These are phyloP conservation scores for Neopestalotiopsis clavispora DNA, from an alignment of 2,329 filamentous ascomycete genomes.

Conservation along the genomic window DNA sequence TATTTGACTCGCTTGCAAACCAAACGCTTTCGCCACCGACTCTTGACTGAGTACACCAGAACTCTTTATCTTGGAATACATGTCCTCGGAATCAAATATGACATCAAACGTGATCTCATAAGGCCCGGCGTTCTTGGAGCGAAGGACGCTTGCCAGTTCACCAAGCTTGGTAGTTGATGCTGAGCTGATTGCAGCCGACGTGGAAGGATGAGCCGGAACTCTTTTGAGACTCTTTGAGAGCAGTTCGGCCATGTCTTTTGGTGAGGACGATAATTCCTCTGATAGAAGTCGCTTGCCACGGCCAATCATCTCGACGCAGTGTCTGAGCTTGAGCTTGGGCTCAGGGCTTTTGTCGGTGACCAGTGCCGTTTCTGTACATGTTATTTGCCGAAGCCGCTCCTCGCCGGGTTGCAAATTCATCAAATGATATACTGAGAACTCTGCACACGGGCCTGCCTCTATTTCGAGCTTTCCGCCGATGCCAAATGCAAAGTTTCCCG, in stretches of 20 bases:
- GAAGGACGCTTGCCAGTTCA: constrained; percentile 46
- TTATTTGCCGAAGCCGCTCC: constrained; percentile 20
- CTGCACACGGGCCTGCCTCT: constrained; percentile 43
- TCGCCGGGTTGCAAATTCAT: constrained; percentile 43
- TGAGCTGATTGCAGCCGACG: not conserved
- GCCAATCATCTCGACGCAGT: not conserved
- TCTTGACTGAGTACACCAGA: constrained; percentile 40
- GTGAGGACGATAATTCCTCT: too few relatives aligned
- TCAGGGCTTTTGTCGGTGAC: not conserved
- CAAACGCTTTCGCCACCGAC: constrained; percentile 39
- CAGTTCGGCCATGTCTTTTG: not conserved
- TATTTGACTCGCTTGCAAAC: constrained; percentile 32
- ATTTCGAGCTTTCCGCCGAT: constrained; percentile 43
- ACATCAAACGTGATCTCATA: constrained; percentile 49
- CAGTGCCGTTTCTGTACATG: not conserved
- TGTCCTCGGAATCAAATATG: constrained; percentile 44
- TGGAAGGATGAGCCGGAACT: not conserved
- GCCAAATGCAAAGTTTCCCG: constrained; percentile 54
- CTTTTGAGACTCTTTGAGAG: not conserved
- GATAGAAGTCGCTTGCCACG: not conserved
- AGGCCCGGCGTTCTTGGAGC: constrained; percentile 49
- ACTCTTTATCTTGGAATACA: constrained; percentile 41
- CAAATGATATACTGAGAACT: constrained; percentile 55
- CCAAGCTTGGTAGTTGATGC: constrained; percentile 23
- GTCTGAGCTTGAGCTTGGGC: not conserved